Evolutionary conservation across 257 asterid genomes (phyloP).

Genomic region (Sherardia arvensis): DNA sequence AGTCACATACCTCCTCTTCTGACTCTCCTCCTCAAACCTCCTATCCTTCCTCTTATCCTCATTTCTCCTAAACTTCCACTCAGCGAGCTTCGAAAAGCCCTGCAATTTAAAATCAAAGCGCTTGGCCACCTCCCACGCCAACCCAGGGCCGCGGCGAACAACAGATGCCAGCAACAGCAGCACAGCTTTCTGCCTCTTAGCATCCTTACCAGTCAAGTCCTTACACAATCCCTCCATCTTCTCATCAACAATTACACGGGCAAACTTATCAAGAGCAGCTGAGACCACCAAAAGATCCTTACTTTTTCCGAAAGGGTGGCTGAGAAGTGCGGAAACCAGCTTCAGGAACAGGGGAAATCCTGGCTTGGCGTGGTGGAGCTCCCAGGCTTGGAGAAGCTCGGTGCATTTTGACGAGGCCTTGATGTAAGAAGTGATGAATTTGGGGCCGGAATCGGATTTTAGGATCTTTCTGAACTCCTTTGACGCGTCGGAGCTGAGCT

Average conservation of each 20-base stretch:
- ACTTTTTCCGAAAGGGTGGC: conserved; percentile 25
- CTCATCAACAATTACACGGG: conserved; percentile 40
- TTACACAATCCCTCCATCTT: conserved; percentile 57
- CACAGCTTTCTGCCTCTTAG: conserved; percentile 54
- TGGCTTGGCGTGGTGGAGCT: conserved; percentile 45
- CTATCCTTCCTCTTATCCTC: conserved; percentile 35
- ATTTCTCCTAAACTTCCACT: conserved; percentile 48
- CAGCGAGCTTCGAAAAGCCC: conserved; percentile 30
- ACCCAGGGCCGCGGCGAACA: conserved; percentile 49
- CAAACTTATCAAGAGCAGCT: conserved; percentile 52
- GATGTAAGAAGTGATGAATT: conserved; percentile 32
- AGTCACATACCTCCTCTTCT: conserved; percentile 38
- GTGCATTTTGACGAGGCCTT: conserved; percentile 42
- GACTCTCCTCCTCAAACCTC: neutral
- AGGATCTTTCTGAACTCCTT: conserved; percentile 58
- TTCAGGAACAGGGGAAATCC: conserved; percentile 43
- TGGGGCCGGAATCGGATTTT: conserved; percentile 50
- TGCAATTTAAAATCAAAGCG: conserved; percentile 54
- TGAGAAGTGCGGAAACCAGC: conserved; percentile 44
- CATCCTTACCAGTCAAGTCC: conserved; percentile 66
- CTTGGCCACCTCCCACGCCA: conserved; percentile 75
- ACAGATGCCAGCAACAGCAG: conserved; percentile 54
- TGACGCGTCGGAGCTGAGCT: conserved; percentile 49
- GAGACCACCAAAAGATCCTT: conserved; percentile 5
- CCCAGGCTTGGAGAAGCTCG: conserved; percentile 78